Evolutionary conservation across 805 yeast species (phyloP).

Genomic region (Wickerhamiella brachini): DNA sequence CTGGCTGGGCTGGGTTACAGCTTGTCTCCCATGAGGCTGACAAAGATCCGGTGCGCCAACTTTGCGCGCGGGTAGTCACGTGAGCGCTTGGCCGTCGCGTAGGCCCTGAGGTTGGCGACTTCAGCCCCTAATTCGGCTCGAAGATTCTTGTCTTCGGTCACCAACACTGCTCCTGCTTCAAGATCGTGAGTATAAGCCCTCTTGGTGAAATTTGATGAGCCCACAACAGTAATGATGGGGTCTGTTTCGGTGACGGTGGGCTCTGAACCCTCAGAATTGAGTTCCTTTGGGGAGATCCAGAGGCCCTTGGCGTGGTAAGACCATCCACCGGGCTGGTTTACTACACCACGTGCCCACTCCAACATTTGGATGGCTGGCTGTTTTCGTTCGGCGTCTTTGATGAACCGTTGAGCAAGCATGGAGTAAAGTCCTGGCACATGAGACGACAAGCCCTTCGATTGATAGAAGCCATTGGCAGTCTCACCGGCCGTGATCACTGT

Average conservation of each 20-base stretch:
- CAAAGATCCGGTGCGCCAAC: constrained; percentile 30
- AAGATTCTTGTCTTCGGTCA: constrained; percentile 53
- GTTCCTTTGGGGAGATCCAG: constrained; percentile 57
- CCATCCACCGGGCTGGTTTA: constrained; percentile 79
- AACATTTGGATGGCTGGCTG: constrained; percentile 37
- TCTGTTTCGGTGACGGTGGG: neutral
- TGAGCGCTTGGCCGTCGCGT: constrained; percentile 40
- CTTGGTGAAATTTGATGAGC: constrained; percentile 86
- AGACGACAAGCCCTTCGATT: constrained; percentile 68
- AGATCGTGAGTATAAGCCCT: constrained; percentile 79
- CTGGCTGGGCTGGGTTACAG: no score
- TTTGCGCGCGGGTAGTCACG: constrained; percentile 57
- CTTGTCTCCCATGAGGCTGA: constrained; percentile 20
- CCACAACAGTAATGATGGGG: constrained; percentile 72
- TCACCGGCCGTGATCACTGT: constrained; percentile 84
- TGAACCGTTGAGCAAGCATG: constrained; percentile 55
- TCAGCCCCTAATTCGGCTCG: constrained; percentile 47
- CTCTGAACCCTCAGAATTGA: neutral
- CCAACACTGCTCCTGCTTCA: constrained; percentile 71
- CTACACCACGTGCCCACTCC: constrained; percentile 84
- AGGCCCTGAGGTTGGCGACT: constrained; percentile 40
- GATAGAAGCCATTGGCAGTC: constrained; percentile 83
- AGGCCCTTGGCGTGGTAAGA: constrained; percentile 96
- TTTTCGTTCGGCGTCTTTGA: constrained; percentile 37
- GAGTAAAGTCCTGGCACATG: constrained; percentile 80